phyloP scores from a whole-genome alignment of 192 early-diverging fungal genomes.

The Allomyces macrogynus region DNA sequence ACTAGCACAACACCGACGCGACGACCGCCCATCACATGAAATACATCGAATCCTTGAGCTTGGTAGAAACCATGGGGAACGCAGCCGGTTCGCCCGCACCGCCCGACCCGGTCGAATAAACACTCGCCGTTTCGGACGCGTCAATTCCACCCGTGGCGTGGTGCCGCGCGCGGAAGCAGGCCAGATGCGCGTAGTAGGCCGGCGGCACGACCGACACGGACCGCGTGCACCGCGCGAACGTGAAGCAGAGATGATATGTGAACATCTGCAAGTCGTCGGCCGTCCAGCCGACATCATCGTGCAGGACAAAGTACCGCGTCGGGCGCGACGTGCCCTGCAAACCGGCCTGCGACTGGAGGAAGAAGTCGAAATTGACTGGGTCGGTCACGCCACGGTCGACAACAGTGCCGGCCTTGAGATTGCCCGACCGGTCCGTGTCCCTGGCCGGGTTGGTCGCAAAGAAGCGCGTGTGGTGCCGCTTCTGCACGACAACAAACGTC shows the following conservation, averaged over 20 bases:
- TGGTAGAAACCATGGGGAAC: background rate
- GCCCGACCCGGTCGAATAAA: background rate
- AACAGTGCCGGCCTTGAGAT: constrained; percentile 35
- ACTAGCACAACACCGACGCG: no score
- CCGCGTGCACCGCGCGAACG: constrained; percentile 70
- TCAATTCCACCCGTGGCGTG: constrained; percentile 36
- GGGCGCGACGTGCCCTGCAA: constrained; percentile 85
- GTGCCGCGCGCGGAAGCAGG: constrained; percentile 67
- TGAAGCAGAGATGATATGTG: constrained; percentile 73
- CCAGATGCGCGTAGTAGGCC: constrained; percentile 84
- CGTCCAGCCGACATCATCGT: constrained; percentile 65
- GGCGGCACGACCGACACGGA: constrained; percentile 73
- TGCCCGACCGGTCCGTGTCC: constrained; percentile 28
- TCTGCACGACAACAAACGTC: constrained; percentile 68
- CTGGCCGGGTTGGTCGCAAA: constrained; percentile 21
- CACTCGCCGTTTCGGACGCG: no score
- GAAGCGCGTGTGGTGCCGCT: constrained; percentile 73
- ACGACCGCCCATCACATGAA: background rate
- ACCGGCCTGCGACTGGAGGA: constrained; percentile 71
- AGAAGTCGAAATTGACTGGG: constrained; percentile 37
- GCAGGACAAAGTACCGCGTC: constrained; percentile 73
- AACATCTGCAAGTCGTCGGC: constrained; percentile 63
- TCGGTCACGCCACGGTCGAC: constrained; percentile 33
- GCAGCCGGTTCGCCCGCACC: background rate
- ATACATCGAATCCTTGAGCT: background rate